These are phyloP conservation scores for Cylindrotheca closterium DNA, from an alignment of 108 stramenopile species.

Conservation along the genomic window DNA sequence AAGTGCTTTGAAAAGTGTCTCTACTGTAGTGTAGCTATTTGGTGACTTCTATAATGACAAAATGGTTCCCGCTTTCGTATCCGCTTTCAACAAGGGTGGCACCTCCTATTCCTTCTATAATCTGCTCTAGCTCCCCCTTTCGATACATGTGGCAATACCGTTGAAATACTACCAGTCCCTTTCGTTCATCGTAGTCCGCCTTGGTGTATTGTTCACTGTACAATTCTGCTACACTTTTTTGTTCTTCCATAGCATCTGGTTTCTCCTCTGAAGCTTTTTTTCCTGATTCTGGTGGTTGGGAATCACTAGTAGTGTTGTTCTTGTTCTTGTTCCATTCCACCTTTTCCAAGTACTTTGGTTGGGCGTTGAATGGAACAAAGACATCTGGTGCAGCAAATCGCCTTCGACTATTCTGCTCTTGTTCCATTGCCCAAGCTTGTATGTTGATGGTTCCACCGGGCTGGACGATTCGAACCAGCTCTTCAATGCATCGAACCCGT, in stretches of 20 bases:
- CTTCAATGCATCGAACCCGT: conserved; percentile 81
- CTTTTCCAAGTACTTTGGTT: conserved; percentile 73
- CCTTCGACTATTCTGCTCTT: conserved; percentile 74
- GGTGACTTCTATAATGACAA: conserved; percentile 69
- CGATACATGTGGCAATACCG: conserved; percentile 97
- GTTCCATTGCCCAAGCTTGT: conserved; percentile 98
- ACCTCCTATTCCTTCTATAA: conserved; percentile 46
- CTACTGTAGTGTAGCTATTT: too few relatives aligned
- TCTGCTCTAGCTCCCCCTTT: conserved; percentile 89
- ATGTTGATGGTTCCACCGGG: conserved; percentile 85
- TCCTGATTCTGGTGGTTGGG: not conserved
- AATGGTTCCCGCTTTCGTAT: conserved; percentile 84
- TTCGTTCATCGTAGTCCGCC: conserved; percentile 78
- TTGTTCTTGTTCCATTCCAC: not conserved
- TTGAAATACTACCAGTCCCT: conserved; percentile 92
- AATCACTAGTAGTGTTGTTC: not conserved
- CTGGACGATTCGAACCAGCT: conserved; percentile 82
- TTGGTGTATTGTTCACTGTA: conserved; percentile 68
- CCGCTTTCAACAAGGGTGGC: conserved; percentile 62
- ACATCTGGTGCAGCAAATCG: conserved; percentile 91
- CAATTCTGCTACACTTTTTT: conserved; percentile 73
- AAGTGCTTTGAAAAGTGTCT: too few relatives aligned
- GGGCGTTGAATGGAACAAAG: conserved; percentile 97
- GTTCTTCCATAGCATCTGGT: conserved; percentile 12
- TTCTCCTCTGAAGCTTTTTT: conserved; percentile 1